A percentile compares a stretch with the other conserved stretches of the same genome.
phyloP scores from a whole-genome alignment of 2,329 filamentous ascomycete species.

The Phyllosticta citrichinensis region DNA sequence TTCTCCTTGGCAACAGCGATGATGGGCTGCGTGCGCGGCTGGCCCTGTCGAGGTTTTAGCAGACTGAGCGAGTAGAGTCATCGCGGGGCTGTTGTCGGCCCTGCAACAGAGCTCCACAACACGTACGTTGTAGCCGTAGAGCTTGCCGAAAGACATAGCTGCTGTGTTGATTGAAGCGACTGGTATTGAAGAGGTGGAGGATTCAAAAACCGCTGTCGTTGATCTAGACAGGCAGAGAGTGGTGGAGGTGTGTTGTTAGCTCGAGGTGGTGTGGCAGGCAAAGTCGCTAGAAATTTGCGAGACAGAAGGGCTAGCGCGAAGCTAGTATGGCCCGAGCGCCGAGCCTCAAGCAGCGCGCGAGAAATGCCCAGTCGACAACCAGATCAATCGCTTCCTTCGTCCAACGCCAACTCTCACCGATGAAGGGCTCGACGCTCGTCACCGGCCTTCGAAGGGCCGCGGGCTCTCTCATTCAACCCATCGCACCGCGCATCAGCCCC shows the following conservation, averaged over 20 bases:
- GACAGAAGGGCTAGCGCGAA: neutral
- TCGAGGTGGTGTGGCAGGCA: conserved; percentile 1
- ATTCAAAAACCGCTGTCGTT: conserved; percentile 4
- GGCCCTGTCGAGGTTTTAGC: conserved; percentile 48
- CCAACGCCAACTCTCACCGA: neutral
- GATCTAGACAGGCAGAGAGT: neutral
- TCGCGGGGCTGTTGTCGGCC: conserved; percentile 12
- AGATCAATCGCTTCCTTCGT: neutral
- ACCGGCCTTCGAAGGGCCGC: conserved; percentile 20
- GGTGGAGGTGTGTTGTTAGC: conserved; percentile 3
- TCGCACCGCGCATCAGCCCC: conserved; percentile 8
- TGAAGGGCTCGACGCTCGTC: conserved; percentile 15
- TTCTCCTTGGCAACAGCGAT: conserved; percentile 96
- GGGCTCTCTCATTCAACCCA: conserved; percentile 16
- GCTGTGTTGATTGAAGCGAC: neutral
- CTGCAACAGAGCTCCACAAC: conserved; percentile 2
- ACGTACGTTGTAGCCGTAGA: conserved; percentile 76
- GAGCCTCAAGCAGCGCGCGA: neutral
- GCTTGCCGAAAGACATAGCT: conserved; percentile 88
- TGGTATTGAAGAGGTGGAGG: neutral
- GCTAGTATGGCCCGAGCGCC: neutral
- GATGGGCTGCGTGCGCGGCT: conserved; percentile 81
- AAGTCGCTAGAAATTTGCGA: conserved; percentile 4
- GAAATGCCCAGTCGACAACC: neutral
- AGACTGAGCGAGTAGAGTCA: conserved; percentile 20